Conservation (phyloP, 805 yeast species). For the Lipomyces yamanashiensis region DNA sequence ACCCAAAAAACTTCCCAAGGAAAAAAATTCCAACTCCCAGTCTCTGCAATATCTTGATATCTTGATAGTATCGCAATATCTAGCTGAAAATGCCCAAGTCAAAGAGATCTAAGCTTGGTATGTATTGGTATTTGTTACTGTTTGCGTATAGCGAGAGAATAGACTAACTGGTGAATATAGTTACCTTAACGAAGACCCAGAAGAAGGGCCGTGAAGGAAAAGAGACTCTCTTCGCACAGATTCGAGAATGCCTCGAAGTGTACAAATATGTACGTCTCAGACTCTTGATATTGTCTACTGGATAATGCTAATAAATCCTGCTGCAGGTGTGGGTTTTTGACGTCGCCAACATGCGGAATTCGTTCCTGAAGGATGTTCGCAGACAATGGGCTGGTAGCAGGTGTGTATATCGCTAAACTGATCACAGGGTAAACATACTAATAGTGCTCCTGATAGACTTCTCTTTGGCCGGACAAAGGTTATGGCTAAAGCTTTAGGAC, state of each 20-base stretch:
- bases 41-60: not conserved
- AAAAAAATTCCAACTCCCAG: conserved; percentile 18
- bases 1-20: conserved; percentile 3
- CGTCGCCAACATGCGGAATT: conserved; percentile 92
- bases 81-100: conserved; percentile 84
- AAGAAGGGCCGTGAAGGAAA: conserved; percentile 94
- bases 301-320: not conserved
- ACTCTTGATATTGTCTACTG: not conserved
- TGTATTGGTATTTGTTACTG: conserved; percentile 24
- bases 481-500: conserved; percentile 89
- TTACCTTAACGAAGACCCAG: conserved; percentile 93
- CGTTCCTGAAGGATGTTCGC: conserved; percentile 91
- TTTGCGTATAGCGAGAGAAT: not conserved
- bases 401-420: conserved; percentile 4
- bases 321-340: conserved; percentile 70
- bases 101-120: conserved; percentile 83
- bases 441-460: conserved; percentile 48
- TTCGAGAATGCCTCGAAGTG: conserved; percentile 78
- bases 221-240: conserved; percentile 86
- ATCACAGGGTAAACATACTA: not conserved
- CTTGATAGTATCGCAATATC: not conserved
- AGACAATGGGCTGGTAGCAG: conserved; percentile 89
- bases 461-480: conserved; percentile 93
- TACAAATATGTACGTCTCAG: conserved; percentile 59
- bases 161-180: conserved; percentile 43